These are phyloP conservation scores for Penicillium maclennaniae DNA, from an alignment of 495 filamentous ascomycete species.

Conservation along the genomic window DNA sequence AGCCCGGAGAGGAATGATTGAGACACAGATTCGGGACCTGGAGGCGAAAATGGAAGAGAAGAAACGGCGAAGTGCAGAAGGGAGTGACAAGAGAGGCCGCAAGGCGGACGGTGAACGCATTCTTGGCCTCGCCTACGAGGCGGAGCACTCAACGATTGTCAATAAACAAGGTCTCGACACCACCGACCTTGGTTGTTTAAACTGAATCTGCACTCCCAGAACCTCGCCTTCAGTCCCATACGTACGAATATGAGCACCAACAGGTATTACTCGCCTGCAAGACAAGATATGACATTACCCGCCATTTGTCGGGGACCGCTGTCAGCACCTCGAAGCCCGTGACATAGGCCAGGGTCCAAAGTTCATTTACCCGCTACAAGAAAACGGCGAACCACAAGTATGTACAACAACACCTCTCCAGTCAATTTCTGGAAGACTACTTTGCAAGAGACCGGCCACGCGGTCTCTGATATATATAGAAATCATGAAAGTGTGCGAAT, in stretches of 20 bases:
- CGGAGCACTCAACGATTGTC: background rate
- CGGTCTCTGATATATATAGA: too few relatives aligned
- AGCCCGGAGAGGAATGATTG: constrained; percentile 48
- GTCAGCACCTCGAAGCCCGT: background rate
- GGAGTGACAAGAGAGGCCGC: constrained; percentile 16
- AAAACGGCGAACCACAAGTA: background rate
- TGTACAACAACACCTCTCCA: background rate
- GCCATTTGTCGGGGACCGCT: background rate
- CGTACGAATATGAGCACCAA: background rate
- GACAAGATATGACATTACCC: background rate
- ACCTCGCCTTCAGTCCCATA: background rate
- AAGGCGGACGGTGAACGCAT: constrained; percentile 15
- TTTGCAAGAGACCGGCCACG: background rate
- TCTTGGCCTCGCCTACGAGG: background rate
- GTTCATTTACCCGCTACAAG: background rate
- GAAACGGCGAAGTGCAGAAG: constrained; percentile 26
- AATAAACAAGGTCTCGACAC: background rate
- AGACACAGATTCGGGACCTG: constrained; percentile 54
- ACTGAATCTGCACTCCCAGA: background rate
- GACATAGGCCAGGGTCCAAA: background rate
- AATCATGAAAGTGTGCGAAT: background rate
- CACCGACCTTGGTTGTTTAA: background rate
- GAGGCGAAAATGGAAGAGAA: constrained; percentile 43
- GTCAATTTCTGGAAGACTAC: background rate
- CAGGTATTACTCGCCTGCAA: background rate